These are phyloP conservation scores for Trametes cingulata DNA, from an alignment of 768 basidiomycete genomes.

Conservation along the genomic window DNA sequence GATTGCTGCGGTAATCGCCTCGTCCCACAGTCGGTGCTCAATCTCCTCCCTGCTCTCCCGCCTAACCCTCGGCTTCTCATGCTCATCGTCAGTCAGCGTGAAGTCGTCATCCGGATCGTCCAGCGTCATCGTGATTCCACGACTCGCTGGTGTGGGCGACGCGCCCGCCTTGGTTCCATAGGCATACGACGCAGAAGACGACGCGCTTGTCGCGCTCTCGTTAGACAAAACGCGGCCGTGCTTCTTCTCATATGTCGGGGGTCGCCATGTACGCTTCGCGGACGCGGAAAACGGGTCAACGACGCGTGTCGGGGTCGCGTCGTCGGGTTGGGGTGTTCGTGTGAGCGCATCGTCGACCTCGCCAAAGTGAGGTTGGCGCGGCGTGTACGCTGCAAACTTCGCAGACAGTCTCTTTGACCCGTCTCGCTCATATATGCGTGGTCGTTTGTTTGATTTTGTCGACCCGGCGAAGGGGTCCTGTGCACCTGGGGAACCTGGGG, in stretches of 20 bases:
- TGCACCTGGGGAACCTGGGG: slow-evolving; percentile 33
- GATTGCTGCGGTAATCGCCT: slow-evolving; percentile 44
- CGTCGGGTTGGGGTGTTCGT: background rate
- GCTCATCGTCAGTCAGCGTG: slow-evolving; percentile 17
- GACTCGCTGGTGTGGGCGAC: slow-evolving; percentile 1
- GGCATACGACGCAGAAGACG: slow-evolving; percentile 4
- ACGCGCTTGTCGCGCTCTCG: slow-evolving; percentile 1
- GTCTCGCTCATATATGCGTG: slow-evolving; percentile 43
- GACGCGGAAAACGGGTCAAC: slow-evolving; percentile 23
- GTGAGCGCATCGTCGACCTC: slow-evolving; percentile 12
- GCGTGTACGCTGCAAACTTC: background rate
- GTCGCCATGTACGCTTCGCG: slow-evolving; percentile 22
- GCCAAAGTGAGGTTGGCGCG: background rate
- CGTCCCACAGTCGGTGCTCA: slow-evolving; percentile 49
- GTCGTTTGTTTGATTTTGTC: slow-evolving; percentile 45
- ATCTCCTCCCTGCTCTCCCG: slow-evolving; percentile 23
- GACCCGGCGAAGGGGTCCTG: slow-evolving; percentile 61
- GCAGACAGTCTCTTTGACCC: background rate
- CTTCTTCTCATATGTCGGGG: slow-evolving; percentile 24
- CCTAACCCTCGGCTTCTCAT: slow-evolving; percentile 4
- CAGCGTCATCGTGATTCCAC: background rate
- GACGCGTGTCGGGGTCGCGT: slow-evolving; percentile 18
- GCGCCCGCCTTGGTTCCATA: background rate
- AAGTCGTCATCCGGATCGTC: slow-evolving; percentile 8
- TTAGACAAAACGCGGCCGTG: slow-evolving; percentile 8